phyloP scores from a whole-genome alignment of 2,329 filamentous ascomycete species.

The Xylogone sp. region DNA sequence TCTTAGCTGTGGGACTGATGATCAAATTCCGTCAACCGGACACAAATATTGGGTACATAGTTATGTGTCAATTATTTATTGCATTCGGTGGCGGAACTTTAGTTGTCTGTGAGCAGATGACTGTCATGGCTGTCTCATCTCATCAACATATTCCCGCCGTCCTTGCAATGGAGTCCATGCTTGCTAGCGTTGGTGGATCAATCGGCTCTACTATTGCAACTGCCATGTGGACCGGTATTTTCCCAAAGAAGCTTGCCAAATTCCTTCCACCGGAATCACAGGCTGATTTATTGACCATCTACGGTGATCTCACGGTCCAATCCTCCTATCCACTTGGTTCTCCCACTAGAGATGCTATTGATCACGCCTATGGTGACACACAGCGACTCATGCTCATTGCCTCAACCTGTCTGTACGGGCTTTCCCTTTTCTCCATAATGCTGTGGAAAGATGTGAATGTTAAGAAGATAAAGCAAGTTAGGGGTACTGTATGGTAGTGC shows the following conservation, averaged over 20 bases:
- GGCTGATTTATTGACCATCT: slow-evolving; percentile 35
- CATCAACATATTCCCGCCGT: slow-evolving; percentile 59
- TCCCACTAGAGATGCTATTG: slow-evolving; percentile 51
- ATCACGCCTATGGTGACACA: slow-evolving; percentile 53
- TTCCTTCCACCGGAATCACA: slow-evolving; percentile 40
- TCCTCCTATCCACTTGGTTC: slow-evolving; percentile 47
- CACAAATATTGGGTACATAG: slow-evolving; percentile 46
- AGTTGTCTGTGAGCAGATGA: slow-evolving; percentile 56
- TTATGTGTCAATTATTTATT: slow-evolving; percentile 59
- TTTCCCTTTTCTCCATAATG: slow-evolving; percentile 36
- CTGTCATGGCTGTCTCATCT: slow-evolving; percentile 54
- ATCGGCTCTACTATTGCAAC: slow-evolving; percentile 58
- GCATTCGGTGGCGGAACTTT: slow-evolving; percentile 54
- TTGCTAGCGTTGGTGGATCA: slow-evolving; percentile 56
- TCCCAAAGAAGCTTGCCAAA: slow-evolving; percentile 29
- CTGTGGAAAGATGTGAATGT: slow-evolving; percentile 47
- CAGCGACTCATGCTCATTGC: slow-evolving; percentile 40
- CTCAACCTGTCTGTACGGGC: slow-evolving; percentile 33
- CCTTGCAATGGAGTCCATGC: slow-evolving; percentile 58
- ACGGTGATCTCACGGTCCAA: slow-evolving; percentile 49
- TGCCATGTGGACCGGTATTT: slow-evolving; percentile 62
- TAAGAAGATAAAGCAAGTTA: slow-evolving; percentile 29
- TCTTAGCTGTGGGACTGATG: slow-evolving; percentile 47
- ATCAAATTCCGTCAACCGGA: slow-evolving; percentile 52
- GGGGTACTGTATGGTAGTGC: slow-evolving; percentile 22